These are phyloP conservation scores for Penicillium canariense DNA, from an alignment of 495 filamentous ascomycete genomes.

Conservation along the genomic window DNA sequence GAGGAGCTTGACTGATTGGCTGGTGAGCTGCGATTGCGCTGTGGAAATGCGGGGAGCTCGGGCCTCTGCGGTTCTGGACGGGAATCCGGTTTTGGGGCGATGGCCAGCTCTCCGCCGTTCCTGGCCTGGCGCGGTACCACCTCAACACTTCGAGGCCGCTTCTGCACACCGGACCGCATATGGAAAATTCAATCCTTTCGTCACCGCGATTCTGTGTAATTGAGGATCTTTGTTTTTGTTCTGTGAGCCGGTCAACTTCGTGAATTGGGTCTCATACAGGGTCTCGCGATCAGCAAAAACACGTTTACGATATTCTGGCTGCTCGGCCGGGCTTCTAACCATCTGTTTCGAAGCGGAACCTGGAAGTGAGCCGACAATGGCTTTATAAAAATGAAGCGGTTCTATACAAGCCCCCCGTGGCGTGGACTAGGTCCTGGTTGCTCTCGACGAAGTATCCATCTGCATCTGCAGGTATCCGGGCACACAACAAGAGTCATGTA, in stretches of 20 bases:
- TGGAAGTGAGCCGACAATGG: background rate
- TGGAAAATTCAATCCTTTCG: background rate
- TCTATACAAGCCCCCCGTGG: too few relatives aligned
- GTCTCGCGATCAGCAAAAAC: too few relatives aligned
- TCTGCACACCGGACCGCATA: background rate
- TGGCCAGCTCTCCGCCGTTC: conserved; percentile 3
- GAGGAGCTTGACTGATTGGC: conserved; percentile 8
- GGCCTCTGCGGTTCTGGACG: background rate
- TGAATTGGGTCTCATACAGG: too few relatives aligned
- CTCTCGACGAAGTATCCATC: too few relatives aligned
- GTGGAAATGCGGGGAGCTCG: conserved; percentile 7
- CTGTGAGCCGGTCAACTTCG: too few relatives aligned
- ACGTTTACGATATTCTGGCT: too few relatives aligned
- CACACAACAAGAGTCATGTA: too few relatives aligned
- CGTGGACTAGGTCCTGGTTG: too few relatives aligned
- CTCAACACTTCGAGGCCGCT: conserved; percentile 1
- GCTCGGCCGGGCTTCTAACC: too few relatives aligned
- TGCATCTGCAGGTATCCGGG: background rate
- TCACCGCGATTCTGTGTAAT: too few relatives aligned
- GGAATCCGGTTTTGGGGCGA: conserved; percentile 2
- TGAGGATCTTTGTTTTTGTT: too few relatives aligned
- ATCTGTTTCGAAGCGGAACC: too few relatives aligned
- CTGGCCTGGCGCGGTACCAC: conserved; percentile 11
- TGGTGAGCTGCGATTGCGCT: background rate
- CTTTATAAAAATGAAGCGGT: background rate